A percentile compares a stretch with the other conserved stretches of the same genome.
Evolutionary conservation across 495 filamentous ascomycete species (phyloP).

Genomic region (Penicillium malachiteum): DNA sequence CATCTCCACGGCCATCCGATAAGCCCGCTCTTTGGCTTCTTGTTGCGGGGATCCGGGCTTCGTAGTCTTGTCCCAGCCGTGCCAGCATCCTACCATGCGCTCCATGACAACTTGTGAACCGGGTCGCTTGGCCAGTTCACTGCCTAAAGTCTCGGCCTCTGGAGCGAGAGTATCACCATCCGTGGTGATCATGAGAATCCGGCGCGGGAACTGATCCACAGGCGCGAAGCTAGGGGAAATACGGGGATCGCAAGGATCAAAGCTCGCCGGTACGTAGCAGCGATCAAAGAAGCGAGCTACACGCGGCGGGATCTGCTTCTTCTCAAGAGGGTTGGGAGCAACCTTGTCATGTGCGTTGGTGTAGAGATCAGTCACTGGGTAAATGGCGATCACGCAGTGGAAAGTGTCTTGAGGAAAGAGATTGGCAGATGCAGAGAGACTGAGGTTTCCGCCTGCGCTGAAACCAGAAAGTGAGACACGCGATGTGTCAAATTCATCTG

Average conservation of each 20-base stretch:
- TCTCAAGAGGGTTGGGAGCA: slow-evolving; percentile 23
- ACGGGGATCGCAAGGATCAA: slow-evolving; percentile 43
- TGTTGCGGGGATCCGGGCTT: slow-evolving; percentile 21
- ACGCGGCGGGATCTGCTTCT: slow-evolving; percentile 21
- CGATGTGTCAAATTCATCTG: slow-evolving; percentile 33
- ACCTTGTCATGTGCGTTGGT: slow-evolving; percentile 20
- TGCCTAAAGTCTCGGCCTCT: slow-evolving; percentile 43
- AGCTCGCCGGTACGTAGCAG: slow-evolving; percentile 29
- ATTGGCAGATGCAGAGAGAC: slow-evolving; percentile 35
- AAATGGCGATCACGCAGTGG: slow-evolving; percentile 40
- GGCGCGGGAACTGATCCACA: slow-evolving; percentile 36
- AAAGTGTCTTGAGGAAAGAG: slow-evolving; percentile 42
- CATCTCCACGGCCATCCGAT: slow-evolving; percentile 35
- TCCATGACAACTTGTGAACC: slow-evolving; percentile 37
- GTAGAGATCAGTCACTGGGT: slow-evolving; percentile 40
- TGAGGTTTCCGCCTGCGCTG: slow-evolving; percentile 46
- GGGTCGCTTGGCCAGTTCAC: slow-evolving; percentile 25
- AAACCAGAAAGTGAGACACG: slow-evolving; percentile 46
- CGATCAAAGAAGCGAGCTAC: slow-evolving; percentile 32
- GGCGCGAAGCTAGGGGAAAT: slow-evolving; percentile 46
- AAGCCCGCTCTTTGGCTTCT: slow-evolving; percentile 38
- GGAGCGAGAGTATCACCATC: slow-evolving; percentile 39
- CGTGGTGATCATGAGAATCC: slow-evolving; percentile 44
- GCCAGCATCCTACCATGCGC: slow-evolving; percentile 42
- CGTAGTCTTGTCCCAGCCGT: slow-evolving; percentile 41